A percentile compares a stretch with the other conserved stretches of the same genome.
phyloP scores from a whole-genome alignment of 495 filamentous ascomycete genomes.

The Trichocladium uniseriatum region DNA sequence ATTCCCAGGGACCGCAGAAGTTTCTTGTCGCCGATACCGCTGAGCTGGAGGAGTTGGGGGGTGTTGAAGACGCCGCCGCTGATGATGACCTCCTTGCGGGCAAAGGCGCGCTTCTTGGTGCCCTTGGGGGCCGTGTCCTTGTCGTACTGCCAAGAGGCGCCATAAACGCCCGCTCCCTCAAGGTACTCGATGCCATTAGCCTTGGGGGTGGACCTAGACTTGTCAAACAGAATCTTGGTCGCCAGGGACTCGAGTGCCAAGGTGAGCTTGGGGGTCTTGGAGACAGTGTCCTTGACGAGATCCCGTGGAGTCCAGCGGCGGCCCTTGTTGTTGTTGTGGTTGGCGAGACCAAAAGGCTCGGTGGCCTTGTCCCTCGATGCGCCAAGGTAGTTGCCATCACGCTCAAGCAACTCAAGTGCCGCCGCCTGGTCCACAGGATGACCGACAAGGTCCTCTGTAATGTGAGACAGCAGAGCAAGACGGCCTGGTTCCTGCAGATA shows the following conservation, averaged over 20 bases:
- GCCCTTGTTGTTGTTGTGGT: constrained; percentile 6
- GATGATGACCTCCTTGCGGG: constrained; percentile 43
- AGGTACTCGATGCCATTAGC: constrained; percentile 31
- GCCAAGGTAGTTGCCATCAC: constrained; percentile 12
- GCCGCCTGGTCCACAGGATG: neutral
- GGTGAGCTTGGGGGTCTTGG: constrained; percentile 12
- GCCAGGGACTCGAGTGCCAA: constrained; percentile 27
- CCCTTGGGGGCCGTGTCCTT: constrained; percentile 18
- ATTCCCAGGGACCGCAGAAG: constrained; percentile 42
- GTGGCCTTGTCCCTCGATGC: constrained; percentile 6
- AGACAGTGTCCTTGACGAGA: constrained; percentile 27
- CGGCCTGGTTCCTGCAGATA: constrained; percentile 20
- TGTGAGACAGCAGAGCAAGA: constrained; percentile 23
- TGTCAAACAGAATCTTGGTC: constrained; percentile 29
- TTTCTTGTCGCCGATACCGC: constrained; percentile 43
- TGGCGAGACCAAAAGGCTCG: constrained; percentile 5
- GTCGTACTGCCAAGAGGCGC: constrained; percentile 26
- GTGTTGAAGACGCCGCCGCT: constrained; percentile 48
- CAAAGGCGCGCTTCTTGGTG: constrained; percentile 14
- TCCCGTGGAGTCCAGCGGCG: constrained; percentile 28
- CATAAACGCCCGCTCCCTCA: constrained; percentile 28
- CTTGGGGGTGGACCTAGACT: constrained; percentile 7
- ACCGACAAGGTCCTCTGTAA: constrained; percentile 21
- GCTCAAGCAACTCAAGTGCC: neutral
- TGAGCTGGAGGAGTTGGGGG: constrained; percentile 47